Evolutionary conservation across 192 early-diverging fungal genomes (phyloP).

Genomic region (Coemansia sp.): DNA sequence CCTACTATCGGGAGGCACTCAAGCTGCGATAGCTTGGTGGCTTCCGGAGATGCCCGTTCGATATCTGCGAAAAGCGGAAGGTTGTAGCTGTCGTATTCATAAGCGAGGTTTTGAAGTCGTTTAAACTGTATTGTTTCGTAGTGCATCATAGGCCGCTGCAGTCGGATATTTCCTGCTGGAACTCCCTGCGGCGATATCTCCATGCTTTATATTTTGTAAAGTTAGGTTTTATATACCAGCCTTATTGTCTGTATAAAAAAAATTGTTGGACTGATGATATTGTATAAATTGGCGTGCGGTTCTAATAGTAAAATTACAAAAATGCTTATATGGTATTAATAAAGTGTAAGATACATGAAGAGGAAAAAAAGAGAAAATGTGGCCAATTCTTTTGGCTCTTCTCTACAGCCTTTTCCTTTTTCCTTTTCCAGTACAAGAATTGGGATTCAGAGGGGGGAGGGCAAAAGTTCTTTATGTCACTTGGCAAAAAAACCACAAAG

Average conservation of each 20-base stretch:
- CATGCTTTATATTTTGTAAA: neutral
- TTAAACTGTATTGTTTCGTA: constrained; percentile 32
- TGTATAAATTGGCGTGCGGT: no score
- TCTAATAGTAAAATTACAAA: no score
- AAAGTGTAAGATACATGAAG: constrained; percentile 4
- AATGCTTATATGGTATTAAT: constrained; percentile 5
- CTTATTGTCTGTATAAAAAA: no score
- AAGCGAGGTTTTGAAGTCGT: constrained; percentile 27
- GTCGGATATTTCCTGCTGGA: constrained; percentile 10
- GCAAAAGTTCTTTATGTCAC: neutral
- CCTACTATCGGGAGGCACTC: constrained; percentile 47
- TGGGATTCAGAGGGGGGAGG: neutral
- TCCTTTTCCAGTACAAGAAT: neutral
- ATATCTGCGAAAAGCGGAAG: constrained; percentile 32
- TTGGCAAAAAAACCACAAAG: constrained; percentile 4
- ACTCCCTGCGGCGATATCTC: neutral
- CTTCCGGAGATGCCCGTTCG: constrained; percentile 23
- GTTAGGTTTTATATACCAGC: neutral
- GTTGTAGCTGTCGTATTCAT: constrained; percentile 44
- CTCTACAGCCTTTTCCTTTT: neutral
- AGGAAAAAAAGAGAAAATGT: neutral
- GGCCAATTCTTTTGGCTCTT: neutral
- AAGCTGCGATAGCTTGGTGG: constrained; percentile 44
- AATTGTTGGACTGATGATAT: no score
- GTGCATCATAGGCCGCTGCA: constrained; percentile 32